Evolutionary conservation across 768 basidiomycete species (phyloP), one percentile per base, ranked within the genome.

Genomic region (Boletus patriciae): DNA sequence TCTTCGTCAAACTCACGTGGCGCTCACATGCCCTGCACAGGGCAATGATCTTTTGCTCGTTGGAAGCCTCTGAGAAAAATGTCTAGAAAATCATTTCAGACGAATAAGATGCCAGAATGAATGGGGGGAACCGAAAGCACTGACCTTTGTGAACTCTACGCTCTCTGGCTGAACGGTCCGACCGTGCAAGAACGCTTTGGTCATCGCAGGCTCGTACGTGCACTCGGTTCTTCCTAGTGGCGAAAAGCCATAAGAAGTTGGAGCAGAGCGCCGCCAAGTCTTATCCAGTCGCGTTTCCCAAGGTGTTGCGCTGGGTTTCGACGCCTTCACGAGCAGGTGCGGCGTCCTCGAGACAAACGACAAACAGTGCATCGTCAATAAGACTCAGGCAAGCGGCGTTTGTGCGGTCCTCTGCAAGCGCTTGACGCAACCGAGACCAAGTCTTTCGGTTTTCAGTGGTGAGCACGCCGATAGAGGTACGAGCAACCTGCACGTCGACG

Each of bases 151-250:
- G 63, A 95, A 97, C 41, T 86, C 79, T 10, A 94, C 90, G 60
- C 90, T 92, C 67, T 90, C 83, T 2, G 86, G 87, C 73, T 94
- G 94, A 1, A 96, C 90, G 0, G 90, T 89, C 16, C 96, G 80
- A 8, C 96, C 96, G 68, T 98, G 96, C 64, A 95, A 74, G 74
- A 93, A 98, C 6, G 88, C 78, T 74, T 99, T 99, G 42, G 93
- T 98, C 96, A 98, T 99, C 23, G 95, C 96, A 1, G 96, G 94
- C 68, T 98, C 96, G 70, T 99, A 99, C 3, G 90, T 92, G 72
- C 92, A 95, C 69, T 98, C 95, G 50, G 89, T 88, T 18, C 92
- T 82, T 12, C 92, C 88, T 40, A 21, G 18, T 1, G 21, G 19
- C 2, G 4, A 4, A 19, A 31, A 1, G 31, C 18, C 83, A 98